Percentiles rank a stretch among this genome's conserved stretches.
Evolutionary conservation across 164 flowering plant species (phyloP).

Genomic region (Kalanchoe fedtschenkoi): DNA sequence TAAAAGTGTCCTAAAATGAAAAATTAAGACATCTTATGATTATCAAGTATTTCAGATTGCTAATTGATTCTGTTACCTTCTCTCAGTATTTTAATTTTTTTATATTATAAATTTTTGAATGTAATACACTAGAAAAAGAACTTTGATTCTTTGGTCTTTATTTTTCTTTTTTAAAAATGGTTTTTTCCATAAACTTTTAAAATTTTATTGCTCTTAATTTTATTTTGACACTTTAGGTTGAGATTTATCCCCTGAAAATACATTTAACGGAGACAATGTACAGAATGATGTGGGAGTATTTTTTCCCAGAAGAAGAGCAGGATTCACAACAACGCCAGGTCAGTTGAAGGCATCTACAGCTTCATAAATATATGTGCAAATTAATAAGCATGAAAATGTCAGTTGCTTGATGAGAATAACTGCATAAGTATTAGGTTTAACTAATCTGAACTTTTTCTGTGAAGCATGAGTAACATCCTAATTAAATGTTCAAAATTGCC

Average conservation of each 20-base stretch:
- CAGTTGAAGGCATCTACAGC: conserved; percentile 11
- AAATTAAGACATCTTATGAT: no score
- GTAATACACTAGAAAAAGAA: no score
- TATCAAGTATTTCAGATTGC: no score
- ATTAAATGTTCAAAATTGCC: not conserved
- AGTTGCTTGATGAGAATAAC: not conserved
- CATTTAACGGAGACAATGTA: conserved; percentile 93
- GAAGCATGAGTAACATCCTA: not conserved
- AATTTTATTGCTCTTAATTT: no score
- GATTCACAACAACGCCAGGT: conserved; percentile 96
- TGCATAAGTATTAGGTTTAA: not conserved
- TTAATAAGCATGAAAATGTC: not conserved
- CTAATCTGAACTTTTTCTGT: not conserved
- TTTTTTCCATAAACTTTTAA: no score
- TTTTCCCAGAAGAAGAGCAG: conserved; percentile 99
- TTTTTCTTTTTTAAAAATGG: no score
- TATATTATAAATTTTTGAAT: no score
- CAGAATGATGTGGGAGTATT: conserved; percentile 94
- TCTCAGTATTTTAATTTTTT: no score
- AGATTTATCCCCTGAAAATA: conserved; percentile 88
- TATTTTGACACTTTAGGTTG: conserved; percentile 45
- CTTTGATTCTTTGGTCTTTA: no score
- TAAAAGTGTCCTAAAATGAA: no score
- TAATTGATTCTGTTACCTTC: no score
- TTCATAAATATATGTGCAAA: not conserved